A percentile compares a stretch with the other conserved stretches of the same genome.
Evolutionary conservation across 352 stramenopile species (phyloP).

Genomic region (Phytopythium litorale): DNA sequence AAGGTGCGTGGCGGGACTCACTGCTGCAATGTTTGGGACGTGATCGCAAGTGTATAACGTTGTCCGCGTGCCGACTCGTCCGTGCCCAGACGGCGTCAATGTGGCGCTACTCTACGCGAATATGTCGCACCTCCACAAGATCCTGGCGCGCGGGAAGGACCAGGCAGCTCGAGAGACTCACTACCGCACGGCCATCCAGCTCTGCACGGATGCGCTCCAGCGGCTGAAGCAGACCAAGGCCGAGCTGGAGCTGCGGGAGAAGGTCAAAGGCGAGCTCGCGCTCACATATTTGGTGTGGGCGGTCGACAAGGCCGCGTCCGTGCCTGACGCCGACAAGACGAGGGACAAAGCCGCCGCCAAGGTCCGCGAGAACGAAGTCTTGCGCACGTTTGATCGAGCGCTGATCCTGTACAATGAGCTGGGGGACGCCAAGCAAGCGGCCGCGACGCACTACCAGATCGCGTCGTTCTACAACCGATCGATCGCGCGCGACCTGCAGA

Average conservation of each 20-base stretch:
- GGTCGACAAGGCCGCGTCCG: slow-evolving; percentile 37
- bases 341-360: slow-evolving; percentile 1
- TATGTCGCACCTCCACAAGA: slow-evolving; percentile 81
- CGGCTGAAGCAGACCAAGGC: slow-evolving; percentile 71
- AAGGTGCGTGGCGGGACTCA: slow-evolving; percentile 33
- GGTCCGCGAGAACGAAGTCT: slow-evolving; percentile 33
- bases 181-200: slow-evolving; percentile 54
- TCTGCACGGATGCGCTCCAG: slow-evolving; percentile 60
- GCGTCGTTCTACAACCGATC: slow-evolving; percentile 69
- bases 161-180: slow-evolving; percentile 34
- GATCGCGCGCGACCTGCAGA: slow-evolving; percentile 40
- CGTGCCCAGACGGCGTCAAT: slow-evolving; percentile 59
- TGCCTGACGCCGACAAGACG: background rate
- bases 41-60: background rate
- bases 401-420: slow-evolving; percentile 75
- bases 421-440: slow-evolving; percentile 61
- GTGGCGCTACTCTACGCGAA: slow-evolving; percentile 79
- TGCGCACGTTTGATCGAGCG: slow-evolving; percentile 68
- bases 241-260: slow-evolving; percentile 49
- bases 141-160: slow-evolving; percentile 61
- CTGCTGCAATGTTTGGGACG: background rate
- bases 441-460: slow-evolving; percentile 84
- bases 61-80: background rate
- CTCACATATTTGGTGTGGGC: slow-evolving; percentile 82
- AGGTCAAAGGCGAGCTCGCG: slow-evolving; percentile 79